Evolutionary conservation across 306 rosid species (phyloP), one percentile per base, ranked within the genome.

Genomic region (Gleditsia sinensis): DNA sequence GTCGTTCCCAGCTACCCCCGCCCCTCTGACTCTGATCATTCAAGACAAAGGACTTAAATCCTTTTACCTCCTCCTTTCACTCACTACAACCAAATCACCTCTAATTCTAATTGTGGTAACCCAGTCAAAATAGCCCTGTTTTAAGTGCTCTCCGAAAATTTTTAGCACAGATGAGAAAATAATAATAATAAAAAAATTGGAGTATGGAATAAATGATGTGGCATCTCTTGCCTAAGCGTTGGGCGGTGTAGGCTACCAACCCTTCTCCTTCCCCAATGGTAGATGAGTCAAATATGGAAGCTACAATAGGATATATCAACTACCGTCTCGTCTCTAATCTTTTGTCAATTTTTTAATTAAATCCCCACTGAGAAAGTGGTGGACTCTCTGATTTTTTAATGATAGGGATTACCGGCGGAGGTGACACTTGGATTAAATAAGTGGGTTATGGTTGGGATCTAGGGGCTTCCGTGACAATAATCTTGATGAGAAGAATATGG

Each of bases 1-100:
- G 84, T 77, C 79, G 83, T 81, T 83, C 80, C 82, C 89, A 86
- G 78, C 90, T 72, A 86, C 88, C 88, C 67, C 60, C 19, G 13
- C 33, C 30, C 3, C 40, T 61, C 59, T 30, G 0, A 30, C 66
- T 33, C 43, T 32, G 1, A n/a, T 33, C 43, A 30, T 59, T 17
- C 66, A 57, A 59, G 32, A 9, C 43, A 37, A 37, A 5, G 1
- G 7, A 59, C 24, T 33, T 3, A 3, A 58, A 30, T 57, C 23
- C 43, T 59, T 32, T 32, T 32, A 19, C n/a, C 59, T 23, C 28
- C 32, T 53, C 59, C 57, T 20, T 21, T 53, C 21, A 6, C 64
- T n/a, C 4, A 10, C 37, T 9, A 2, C 39, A n/a, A n/a, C n/a
- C n/a, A n/a, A n/a, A n/a, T n/a, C n/a, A n/a, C n/a, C n/a, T n/a